Base-by-base conservation (phyloP, 805 yeast species). In the Candida cerambycidarum region DNA sequence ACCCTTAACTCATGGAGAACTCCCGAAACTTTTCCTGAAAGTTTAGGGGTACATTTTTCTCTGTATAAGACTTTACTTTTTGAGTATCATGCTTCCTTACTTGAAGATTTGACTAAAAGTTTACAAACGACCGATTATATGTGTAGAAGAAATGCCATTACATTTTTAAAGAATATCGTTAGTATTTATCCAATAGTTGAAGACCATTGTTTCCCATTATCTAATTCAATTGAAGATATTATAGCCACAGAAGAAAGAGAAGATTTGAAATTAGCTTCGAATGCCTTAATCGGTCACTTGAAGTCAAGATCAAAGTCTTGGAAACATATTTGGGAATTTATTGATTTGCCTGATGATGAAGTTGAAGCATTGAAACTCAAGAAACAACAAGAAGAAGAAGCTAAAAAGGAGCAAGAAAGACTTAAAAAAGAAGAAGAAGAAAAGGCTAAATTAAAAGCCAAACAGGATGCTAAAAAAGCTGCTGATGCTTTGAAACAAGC, bases 91-190 rank as follows among this genome's bases (percentile, higher is more conserved):
- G 49, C 62, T 2, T 53, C 57, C 1, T 57, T 86, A 6, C 61
- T 80, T 11, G 58, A 62, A 1, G 77, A 75, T 23, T 48, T 82
- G 8, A 50, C 59, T 8, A 50, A 58, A 1, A 68, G 81, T 3
- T 62, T 84, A 33, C 54, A 58, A 14, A 73, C 77, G 5, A 59
- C 65, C 3, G 84, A 83, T 42, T 90, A 89, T 58, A 84, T 86
- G 79, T 81, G 85, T 2, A 75, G 93, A 40, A 78, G 89, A 42
- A 90, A 89, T 61, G 78, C 88, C 3, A 85, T 89, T 45, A 83
- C 86, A 1, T 79, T 88, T 52, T 67, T 89, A 67, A 87, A 83
- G 56, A 80, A 80, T 50, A 62, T 83, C 33, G 63, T 83, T 14
- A 73, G 75, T 2, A 72, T 76, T 12, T 89, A 79, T 57, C 96